Base-by-base conservation (phyloP, 2,329 filamentous ascomycete genomes). In the Aureobasidium sp. region DNA sequence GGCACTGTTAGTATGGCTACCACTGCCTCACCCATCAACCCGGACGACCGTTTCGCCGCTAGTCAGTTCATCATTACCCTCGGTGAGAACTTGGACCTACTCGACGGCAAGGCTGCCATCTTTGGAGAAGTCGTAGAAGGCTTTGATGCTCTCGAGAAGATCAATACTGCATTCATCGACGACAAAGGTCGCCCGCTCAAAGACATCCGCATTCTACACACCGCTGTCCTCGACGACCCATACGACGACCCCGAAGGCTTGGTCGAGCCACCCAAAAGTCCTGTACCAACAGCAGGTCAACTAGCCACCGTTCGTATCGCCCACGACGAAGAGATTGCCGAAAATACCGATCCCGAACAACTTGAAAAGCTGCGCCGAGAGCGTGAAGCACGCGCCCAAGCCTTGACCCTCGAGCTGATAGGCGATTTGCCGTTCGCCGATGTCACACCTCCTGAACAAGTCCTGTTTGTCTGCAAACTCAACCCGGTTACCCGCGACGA, bases 1-100 rank as follows among this genome's bases (percentile, higher is more conserved):
- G 93, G 93, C 60, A 97, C 91, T 15, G 92, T 99, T 64, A 97
- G 92, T 77, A 96, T 97, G 91, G 94, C 93, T n/a, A 97, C 93
- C 0, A 90, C 86, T 21, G 87, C 89, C 0, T 85, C 87, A 10
- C 78, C 86, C 4, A 81, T 83, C 16, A 89, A 97, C 69, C 87
- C 90, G 3, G 91, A 97, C 68, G 85, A 86, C 63, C 86, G 91
- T 36, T 78, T 96, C 48, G 91, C 91, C 0, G 91, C 84, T 7
- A 96, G 91, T 68, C 93, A 99, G 73, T 99, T 99, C 73, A 87
- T 97, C 69, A 85, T 99, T 64, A 97, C 93, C 0, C 80, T 97
- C 4, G 91, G 90, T 41, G 90, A 96, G 66, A 87, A 94, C 64
- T 86, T 95, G 2, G 92, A 97, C 70, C 95, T 89, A 71, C 77